These are phyloP conservation scores for Pseudozyma thailandica DNA, from an alignment of 1,284 basidiomycete species.

Conservation along the genomic window DNA sequence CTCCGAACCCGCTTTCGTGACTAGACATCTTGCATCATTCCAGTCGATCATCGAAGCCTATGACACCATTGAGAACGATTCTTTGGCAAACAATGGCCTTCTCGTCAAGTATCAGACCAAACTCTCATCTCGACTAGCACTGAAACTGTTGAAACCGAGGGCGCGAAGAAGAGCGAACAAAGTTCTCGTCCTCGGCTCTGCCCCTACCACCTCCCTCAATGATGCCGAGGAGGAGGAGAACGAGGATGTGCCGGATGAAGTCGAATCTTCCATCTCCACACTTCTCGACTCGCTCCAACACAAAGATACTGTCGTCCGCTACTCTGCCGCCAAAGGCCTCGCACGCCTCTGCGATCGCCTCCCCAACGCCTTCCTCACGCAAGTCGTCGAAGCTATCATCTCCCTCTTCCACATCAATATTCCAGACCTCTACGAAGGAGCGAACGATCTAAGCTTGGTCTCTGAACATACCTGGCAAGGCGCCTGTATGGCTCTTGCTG, in stretches of 20 bases:
- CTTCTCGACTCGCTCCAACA: slow-evolving; percentile 83
- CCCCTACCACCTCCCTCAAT: background rate
- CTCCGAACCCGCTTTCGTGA: slow-evolving; percentile 60
- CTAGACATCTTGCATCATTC: slow-evolving; percentile 27
- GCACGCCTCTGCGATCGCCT: slow-evolving; percentile 85
- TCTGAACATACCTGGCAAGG: slow-evolving; percentile 92
- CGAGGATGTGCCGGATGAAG: slow-evolving; percentile 79
- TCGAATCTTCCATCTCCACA: slow-evolving; percentile 80
- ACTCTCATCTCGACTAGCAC: slow-evolving; percentile 56
- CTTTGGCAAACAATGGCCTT: slow-evolving; percentile 38
- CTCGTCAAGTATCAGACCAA: slow-evolving; percentile 62
- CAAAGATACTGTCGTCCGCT: slow-evolving; percentile 95
- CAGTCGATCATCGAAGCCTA: slow-evolving; percentile 53
- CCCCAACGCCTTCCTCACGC: slow-evolving; percentile 78
- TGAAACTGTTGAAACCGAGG: slow-evolving; percentile 56
- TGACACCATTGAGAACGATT: slow-evolving; percentile 66
- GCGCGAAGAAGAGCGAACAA: slow-evolving; percentile 24
- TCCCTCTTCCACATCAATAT: slow-evolving; percentile 75
- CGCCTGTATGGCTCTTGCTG: slow-evolving; percentile 88
- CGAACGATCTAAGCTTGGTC: slow-evolving; percentile 74
- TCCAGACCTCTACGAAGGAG: slow-evolving; percentile 74
- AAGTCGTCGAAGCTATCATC: slow-evolving; percentile 83
- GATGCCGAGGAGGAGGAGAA: slow-evolving; percentile 43
- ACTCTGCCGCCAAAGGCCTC: slow-evolving; percentile 92
- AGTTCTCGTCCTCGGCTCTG: slow-evolving; percentile 16